Evolutionary conservation across 495 filamentous ascomycete species (phyloP).

Genomic region (Viridothelium virens): DNA sequence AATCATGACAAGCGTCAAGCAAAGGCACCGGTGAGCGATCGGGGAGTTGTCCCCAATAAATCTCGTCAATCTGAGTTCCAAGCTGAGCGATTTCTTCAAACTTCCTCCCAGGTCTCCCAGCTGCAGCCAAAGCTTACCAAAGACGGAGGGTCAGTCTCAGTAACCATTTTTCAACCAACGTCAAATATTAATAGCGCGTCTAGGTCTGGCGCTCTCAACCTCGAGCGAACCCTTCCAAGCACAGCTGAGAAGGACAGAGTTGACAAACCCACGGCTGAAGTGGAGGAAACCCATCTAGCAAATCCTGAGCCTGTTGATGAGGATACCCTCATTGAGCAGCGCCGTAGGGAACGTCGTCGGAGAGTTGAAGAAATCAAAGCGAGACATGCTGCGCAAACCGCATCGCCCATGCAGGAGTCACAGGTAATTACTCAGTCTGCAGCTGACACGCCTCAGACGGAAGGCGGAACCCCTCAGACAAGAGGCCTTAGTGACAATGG

Average conservation of each 20-base stretch:
- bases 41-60: neutral
- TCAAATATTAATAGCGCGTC: neutral
- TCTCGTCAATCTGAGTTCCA: constrained; percentile 4
- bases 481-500: neutral
- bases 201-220: constrained; percentile 18
- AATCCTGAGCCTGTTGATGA: constrained; percentile 7
- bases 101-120: constrained; percentile 15
- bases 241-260: neutral
- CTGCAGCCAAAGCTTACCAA: constrained; percentile 12
- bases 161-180: neutral
- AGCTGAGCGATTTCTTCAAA: neutral
- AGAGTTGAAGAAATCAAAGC: constrained; percentile 83
- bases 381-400: constrained; percentile 65
- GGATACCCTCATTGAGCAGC: constrained; percentile 4
- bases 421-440: neutral
- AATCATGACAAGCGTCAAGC: neutral
- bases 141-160: neutral
- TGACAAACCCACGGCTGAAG: neutral
- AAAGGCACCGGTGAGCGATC: constrained; percentile 6
- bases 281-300: constrained; percentile 10
- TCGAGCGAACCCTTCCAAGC: neutral
- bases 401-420: constrained; percentile 55
- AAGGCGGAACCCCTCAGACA: neutral
- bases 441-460: neutral
- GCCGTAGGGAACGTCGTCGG: constrained; percentile 66